phyloP scores from a whole-genome alignment of 352 stramenopile genomes.

The Globisporangium echinulatum region DNA sequence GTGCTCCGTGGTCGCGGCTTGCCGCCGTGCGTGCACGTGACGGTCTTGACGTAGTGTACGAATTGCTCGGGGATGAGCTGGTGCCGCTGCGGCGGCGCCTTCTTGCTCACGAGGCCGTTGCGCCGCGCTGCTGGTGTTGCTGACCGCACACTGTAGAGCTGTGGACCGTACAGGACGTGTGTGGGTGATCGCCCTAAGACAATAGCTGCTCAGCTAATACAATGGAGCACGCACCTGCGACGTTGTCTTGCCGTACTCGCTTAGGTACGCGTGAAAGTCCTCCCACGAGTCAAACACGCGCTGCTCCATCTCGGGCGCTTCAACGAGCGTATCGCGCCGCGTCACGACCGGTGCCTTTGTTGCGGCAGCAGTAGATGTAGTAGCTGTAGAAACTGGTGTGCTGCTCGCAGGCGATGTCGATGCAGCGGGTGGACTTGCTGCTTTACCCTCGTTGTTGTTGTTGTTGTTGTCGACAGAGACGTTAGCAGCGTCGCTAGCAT shows the following conservation, averaged over 20 bases:
- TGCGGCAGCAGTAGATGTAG: background rate
- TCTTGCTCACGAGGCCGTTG: conserved; percentile 20
- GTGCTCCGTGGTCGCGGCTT: conserved; percentile 21
- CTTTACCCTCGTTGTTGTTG: background rate
- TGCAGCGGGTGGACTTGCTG: background rate
- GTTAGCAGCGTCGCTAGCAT: background rate
- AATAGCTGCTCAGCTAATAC: background rate
- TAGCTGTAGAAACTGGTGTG: background rate
- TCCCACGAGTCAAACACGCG: conserved; percentile 23
- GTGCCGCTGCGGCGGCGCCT: conserved; percentile 3
- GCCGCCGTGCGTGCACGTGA: conserved; percentile 28
- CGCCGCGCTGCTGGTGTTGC: conserved; percentile 20
- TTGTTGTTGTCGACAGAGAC: background rate
- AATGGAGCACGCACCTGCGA: conserved; percentile 11
- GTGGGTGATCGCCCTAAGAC: too few species aligned
- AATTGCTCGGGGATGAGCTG: conserved; percentile 22
- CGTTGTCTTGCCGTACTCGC: conserved; percentile 18
- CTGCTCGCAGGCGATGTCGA: background rate
- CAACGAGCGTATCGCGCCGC: conserved; percentile 15
- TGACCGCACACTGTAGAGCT: conserved; percentile 26
- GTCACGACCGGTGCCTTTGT: conserved; percentile 9
- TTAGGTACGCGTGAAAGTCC: conserved; percentile 17
- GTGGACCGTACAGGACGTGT: background rate
- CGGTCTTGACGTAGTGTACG: conserved; percentile 27
- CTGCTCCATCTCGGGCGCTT: conserved; percentile 16